A percentile compares a stretch with the other conserved stretches of the same genome.
Conservation (phyloP, 192 early-diverging fungal species). For the Coemansia sp. region DNA sequence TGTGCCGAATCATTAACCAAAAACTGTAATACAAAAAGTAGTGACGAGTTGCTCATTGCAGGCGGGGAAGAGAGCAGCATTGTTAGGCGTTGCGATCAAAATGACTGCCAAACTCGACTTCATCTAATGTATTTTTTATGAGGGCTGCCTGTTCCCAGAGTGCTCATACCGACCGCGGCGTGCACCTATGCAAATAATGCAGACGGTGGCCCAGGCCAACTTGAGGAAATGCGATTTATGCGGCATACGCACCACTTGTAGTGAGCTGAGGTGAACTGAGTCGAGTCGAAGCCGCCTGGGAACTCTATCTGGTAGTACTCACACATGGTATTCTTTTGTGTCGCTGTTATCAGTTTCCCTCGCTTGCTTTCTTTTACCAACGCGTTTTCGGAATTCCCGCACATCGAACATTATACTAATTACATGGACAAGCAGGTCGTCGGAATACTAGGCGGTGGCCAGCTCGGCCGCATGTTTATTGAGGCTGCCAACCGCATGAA, state of each 20-base stretch:
- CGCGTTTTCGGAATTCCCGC: neutral
- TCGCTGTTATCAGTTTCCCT: neutral
- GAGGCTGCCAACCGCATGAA: conserved; percentile 94
- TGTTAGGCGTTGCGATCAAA: neutral
- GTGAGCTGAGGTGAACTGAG: neutral
- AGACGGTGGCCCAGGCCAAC: neutral
- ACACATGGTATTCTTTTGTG: neutral
- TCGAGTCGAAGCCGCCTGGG: neutral
- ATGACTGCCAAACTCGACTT: neutral
- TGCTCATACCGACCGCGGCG: neutral
- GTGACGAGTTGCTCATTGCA: neutral
- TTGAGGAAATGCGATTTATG: neutral
- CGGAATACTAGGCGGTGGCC: conserved; percentile 81
- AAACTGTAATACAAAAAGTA: neutral
- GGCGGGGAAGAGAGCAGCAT: neutral
- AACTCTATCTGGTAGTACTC: no score
- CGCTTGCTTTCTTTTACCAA: neutral
- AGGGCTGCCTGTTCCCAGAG: neutral
- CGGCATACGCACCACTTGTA: neutral
- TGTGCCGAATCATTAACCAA: neutral
- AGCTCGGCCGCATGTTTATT: conserved; percentile 96
- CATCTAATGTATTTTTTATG: neutral
- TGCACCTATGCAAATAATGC: neutral
- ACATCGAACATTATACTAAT: neutral
- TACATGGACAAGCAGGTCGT: conserved; percentile 44